phyloP scores from a whole-genome alignment of 257 asterid genomes.

The Solanum sejunctum region DNA sequence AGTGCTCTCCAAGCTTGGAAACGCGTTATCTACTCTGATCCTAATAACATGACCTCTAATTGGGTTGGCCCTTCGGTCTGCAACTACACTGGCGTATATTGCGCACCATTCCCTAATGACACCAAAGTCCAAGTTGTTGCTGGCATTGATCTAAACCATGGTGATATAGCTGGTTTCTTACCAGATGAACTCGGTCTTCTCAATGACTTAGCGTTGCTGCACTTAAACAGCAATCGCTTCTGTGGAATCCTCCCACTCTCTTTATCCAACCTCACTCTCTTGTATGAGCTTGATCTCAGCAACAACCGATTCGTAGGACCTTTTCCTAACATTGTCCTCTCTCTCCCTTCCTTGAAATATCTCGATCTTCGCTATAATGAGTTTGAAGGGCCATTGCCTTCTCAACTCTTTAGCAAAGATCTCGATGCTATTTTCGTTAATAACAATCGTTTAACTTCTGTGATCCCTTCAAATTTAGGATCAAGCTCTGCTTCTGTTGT shows the following conservation, averaged over 20 bases:
- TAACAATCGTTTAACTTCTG: constrained; percentile 34
- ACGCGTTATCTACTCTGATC: constrained; percentile 52
- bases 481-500: constrained; percentile 41
- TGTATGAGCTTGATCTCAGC: constrained; percentile 63
- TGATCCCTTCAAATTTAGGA: constrained; percentile 39
- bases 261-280: constrained; percentile 29
- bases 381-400: constrained; percentile 59
- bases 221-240: constrained; percentile 58
- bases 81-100: constrained; percentile 40
- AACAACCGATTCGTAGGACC: constrained; percentile 71
- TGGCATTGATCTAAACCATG: constrained; percentile 59
- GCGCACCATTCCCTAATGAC: constrained; percentile 36
- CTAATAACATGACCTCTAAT: constrained; percentile 32
- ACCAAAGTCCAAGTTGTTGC: constrained; percentile 27
- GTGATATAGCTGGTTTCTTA: constrained; percentile 53
- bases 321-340: constrained; percentile 50
- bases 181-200: constrained; percentile 63
- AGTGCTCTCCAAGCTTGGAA: constrained; percentile 58
- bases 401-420: constrained; percentile 30
- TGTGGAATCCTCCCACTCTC: constrained; percentile 58
- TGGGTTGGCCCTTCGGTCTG: constrained; percentile 61
- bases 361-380: constrained; percentile 66
- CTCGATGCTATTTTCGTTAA: constrained; percentile 59
- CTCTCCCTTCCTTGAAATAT: constrained; percentile 33
- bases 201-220: constrained; percentile 42